Conservation (phyloP, 768 basidiomycete genomes). For the Pulveroboletus sp. region DNA sequence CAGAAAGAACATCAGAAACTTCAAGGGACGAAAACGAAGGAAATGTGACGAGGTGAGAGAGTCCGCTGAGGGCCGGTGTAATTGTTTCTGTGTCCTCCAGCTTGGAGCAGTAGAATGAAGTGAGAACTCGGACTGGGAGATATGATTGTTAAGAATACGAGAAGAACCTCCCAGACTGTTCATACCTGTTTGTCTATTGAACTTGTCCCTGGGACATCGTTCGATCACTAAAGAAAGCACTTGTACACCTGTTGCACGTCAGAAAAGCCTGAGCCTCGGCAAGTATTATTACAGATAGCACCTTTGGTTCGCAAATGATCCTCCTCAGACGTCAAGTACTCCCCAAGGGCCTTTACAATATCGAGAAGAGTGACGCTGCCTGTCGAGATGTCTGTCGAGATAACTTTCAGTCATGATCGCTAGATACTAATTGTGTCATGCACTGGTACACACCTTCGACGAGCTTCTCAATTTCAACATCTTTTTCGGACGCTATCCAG, state of each 20-base stretch:
- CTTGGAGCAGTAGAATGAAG: slow-evolving; percentile 81
- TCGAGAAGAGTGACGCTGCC: slow-evolving; percentile 63
- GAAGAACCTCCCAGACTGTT: not conserved
- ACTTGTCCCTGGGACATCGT: slow-evolving; percentile 53
- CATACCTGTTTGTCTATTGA: slow-evolving; percentile 84
- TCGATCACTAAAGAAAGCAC: slow-evolving; percentile 73
- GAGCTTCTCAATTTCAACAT: slow-evolving; percentile 56
- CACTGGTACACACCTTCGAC: slow-evolving; percentile 56
- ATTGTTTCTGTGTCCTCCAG: slow-evolving; percentile 84
- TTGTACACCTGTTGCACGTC: slow-evolving; percentile 62
- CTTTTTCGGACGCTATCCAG: slow-evolving; percentile 66
- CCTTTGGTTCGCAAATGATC: slow-evolving; percentile 78
- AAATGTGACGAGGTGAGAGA: slow-evolving; percentile 61
- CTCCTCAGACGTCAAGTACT: slow-evolving; percentile 86
- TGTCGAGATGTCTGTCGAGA: slow-evolving; percentile 46
- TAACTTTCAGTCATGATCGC: not conserved
- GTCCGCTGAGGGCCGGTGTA: slow-evolving; percentile 76
- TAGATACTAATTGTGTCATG: not conserved
- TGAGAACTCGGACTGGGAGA: slow-evolving; percentile 71
- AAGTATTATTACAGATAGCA: slow-evolving; percentile 27
- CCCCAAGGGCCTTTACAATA: slow-evolving; percentile 83
- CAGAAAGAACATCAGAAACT: slow-evolving; percentile 52
- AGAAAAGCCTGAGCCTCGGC: not conserved
- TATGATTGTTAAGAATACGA: slow-evolving; percentile 1
- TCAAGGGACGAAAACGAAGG: slow-evolving; percentile 66